These are phyloP conservation scores for Starmerella ratchasimensis DNA, from an alignment of 805 yeast species.

Conservation along the genomic window DNA sequence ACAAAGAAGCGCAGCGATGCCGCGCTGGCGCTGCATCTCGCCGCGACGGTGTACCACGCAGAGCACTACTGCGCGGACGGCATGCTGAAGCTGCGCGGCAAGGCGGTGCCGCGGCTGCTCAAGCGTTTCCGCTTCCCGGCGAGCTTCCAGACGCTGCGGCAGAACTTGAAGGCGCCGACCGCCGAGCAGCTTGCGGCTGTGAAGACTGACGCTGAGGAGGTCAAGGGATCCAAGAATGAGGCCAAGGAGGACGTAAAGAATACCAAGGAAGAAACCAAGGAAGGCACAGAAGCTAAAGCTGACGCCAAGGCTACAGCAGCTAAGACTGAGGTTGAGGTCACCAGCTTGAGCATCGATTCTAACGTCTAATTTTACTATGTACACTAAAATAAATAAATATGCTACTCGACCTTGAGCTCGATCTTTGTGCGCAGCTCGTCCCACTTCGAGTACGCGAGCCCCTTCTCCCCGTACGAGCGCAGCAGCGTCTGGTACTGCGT, in stretches of 20 bases:
- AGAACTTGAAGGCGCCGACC: constrained; percentile 4
- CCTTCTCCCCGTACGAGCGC: constrained; percentile 25
- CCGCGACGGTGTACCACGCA: constrained; percentile 19
- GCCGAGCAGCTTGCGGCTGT: constrained; percentile 5
- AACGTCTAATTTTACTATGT: too few species aligned
- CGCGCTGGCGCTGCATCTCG: constrained; percentile 22
- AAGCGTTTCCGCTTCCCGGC: constrained; percentile 19
- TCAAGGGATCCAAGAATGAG: background rate
- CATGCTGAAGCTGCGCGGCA: constrained; percentile 21
- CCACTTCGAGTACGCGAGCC: constrained; percentile 21
- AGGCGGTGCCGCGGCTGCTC: constrained; percentile 23
- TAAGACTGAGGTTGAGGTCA: too few species aligned
- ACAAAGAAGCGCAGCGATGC: constrained; percentile 14
- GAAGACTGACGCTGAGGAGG: background rate
- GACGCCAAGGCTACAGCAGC: too few species aligned
- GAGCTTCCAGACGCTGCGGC: constrained; percentile 16
- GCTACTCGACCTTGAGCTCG: background rate
- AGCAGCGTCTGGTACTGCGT: constrained; percentile 20
- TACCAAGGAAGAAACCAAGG: too few species aligned
- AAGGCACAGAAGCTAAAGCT: background rate
- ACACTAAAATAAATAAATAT: background rate
- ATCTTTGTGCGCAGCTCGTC: constrained; percentile 15
- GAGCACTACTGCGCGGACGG: constrained; percentile 11
- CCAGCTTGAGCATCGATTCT: too few species aligned
- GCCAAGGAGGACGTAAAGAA: too few species aligned